Evolutionary conservation across 345 rosid genomes (phyloP), one percentile per base, ranked within the genome.

Genomic region (Rhodomyrtus tomentosa): DNA sequence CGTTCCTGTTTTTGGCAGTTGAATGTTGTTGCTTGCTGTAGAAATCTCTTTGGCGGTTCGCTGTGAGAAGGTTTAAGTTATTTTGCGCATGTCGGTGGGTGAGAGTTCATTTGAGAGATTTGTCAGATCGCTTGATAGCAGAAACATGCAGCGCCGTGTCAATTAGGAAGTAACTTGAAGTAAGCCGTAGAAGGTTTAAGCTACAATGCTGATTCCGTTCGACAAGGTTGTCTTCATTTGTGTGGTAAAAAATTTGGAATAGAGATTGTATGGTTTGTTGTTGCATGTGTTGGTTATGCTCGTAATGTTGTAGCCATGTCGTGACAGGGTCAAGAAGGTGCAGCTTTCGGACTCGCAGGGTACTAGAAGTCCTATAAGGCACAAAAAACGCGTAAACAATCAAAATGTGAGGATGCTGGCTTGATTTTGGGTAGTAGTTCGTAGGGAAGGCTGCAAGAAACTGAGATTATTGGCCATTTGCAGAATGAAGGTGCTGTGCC

Each of bases 331-430:
- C 83, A 97, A 95, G 94, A 96, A 96, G 92, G 98, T 94, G n/a
- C 99, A 95, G 87, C 98, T 97, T 49, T 93, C 99, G 12, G 99
- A 97, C 45, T 87, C 98, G 24, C 94, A 89, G 86, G 98, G 93
- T 73, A 82, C 85, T 42, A 93, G 88, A 91, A 97, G 98, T 89
- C 99, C 99, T n/a, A 22, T 91, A 84, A 92, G 98, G 83, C 91
- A 90, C 1, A 90, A 87, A 40, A 97, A 95, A 86, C 93, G 93
- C 42, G 73, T 49, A 36, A 89, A 88, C 87, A 94, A 85, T 87
- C 76, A 90, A 9, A 88, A 68, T 86, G 98, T 97, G 88, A 92
- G 91, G 86, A 51, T 76, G 55, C 53, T 83, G 5, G 81, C 55
- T 88, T 83, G 81, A 76, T 84, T 84, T 40, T 83, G 38, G 56